phyloP scores from a whole-genome alignment of 306 rosid species.

The barrel medic (Medicago truncatula) region DNA sequence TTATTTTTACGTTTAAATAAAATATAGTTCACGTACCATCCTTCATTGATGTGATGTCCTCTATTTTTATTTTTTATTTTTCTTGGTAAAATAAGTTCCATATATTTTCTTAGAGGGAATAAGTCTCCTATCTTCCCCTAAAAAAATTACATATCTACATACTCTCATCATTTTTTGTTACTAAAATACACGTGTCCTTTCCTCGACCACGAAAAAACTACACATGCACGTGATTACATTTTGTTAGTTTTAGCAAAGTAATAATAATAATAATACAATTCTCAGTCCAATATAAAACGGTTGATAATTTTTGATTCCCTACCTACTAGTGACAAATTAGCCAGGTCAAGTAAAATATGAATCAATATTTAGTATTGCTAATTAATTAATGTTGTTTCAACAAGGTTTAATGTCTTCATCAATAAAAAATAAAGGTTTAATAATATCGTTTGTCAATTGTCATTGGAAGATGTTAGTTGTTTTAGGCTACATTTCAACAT shows the following conservation, averaged over 20 bases:
- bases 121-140: too few species aligned
- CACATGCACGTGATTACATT: not conserved
- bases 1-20: too few species aligned
- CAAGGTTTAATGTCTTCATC: constrained; percentile 23
- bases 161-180: too few species aligned
- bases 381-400: not conserved
- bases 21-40: too few species aligned
- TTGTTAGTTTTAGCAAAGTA: not conserved
- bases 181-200: not conserved
- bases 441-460: constrained; percentile 6
- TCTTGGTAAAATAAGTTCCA: too few species aligned
- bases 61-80: too few species aligned
- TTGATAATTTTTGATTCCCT: constrained; percentile 10
- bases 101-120: too few species aligned
- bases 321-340: constrained; percentile 2
- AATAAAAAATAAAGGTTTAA: not conserved
- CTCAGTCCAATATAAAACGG: constrained; percentile 4
- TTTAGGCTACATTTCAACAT: constrained; percentile 20
- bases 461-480: constrained; percentile 27
- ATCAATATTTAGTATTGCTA: not conserved
- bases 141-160: too few species aligned
- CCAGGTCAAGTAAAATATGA: not conserved
- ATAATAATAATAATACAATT: not conserved
- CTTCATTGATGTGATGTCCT: too few species aligned
- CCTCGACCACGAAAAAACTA: not conserved